Percentiles rank a stretch among this genome's conserved stretches.
These are phyloP conservation scores for Harringtonia aguacate DNA, from an alignment of 2,329 filamentous ascomycete species.

Conservation along the genomic window DNA sequence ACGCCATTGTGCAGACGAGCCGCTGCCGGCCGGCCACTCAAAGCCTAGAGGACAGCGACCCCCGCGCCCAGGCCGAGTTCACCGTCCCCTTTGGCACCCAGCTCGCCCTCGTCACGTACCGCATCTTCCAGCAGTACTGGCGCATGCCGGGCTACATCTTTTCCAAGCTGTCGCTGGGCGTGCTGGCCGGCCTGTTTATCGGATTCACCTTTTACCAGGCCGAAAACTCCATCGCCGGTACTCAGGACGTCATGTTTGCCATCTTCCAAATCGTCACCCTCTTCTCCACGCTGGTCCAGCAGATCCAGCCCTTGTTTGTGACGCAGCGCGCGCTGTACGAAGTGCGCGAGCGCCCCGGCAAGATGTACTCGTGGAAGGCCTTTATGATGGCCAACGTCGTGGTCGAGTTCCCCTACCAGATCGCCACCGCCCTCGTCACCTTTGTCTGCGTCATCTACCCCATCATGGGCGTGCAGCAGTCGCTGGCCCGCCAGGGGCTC, in stretches of 20 bases:
- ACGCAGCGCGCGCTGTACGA: constrained; percentile 76
- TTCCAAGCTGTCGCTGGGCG: constrained; percentile 61
- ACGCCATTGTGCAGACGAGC: constrained; percentile 29
- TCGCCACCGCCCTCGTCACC: constrained; percentile 53
- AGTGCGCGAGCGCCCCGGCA: constrained; percentile 71
- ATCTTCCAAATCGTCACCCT: constrained; percentile 77
- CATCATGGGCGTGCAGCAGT: constrained; percentile 40
- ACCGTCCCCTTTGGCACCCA: constrained; percentile 64
- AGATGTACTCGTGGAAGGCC: constrained; percentile 74
- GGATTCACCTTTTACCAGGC: constrained; percentile 71
- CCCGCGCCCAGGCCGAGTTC: constrained; percentile 60
- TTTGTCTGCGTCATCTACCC: constrained; percentile 72
- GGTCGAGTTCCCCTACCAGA: constrained; percentile 81
- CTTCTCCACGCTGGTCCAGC: constrained; percentile 67
- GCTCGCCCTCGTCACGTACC: constrained; percentile 53
- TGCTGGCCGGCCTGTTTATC: constrained; percentile 59
- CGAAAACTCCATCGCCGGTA: constrained; percentile 59
- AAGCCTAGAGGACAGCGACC: too few relatives aligned
- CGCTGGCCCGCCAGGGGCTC: constrained; percentile 46
- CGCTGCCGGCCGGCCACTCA: constrained; percentile 23
- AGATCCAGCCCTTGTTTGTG: constrained; percentile 63
- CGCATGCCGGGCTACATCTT: constrained; percentile 82
- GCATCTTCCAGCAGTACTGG: constrained; percentile 89
- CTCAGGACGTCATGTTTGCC: constrained; percentile 77
- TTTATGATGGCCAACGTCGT: constrained; percentile 76